A percentile compares a stretch with the other conserved stretches of the same genome.
phyloP scores from a whole-genome alignment of 257 asterid genomes.

The Jacaranda copaia region DNA sequence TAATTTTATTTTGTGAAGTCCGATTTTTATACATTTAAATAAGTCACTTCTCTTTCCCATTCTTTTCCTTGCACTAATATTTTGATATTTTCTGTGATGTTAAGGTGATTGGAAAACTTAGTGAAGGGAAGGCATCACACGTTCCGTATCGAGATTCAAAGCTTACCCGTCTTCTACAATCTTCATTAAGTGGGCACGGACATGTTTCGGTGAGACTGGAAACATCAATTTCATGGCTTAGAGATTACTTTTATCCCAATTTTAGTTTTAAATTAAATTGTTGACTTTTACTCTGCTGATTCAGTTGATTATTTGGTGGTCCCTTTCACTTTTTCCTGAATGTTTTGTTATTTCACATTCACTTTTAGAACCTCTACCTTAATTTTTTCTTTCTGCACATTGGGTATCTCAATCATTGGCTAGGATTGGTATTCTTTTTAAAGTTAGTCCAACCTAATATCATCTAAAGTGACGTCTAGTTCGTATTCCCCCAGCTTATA shows the following conservation, averaged over 20 bases:
- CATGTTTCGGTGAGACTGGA: conserved; percentile 89
- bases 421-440: conserved; percentile 8
- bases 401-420: conserved; percentile 17
- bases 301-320: conserved; percentile 26
- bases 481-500: conserved; percentile 69
- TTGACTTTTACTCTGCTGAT: conserved; percentile 26
- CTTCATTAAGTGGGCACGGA: conserved; percentile 98
- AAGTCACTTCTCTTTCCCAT: conserved; percentile 22
- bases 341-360: conserved; percentile 22
- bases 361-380: conserved; percentile 9
- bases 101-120: conserved; percentile 97
- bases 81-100: conserved; percentile 33
- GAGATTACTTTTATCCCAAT: conserved; percentile 6
- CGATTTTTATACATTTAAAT: conserved; percentile 14
- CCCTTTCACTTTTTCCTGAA: neutral
- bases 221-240: neutral
- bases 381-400: conserved; percentile 32
- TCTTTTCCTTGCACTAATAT: conserved; percentile 30
- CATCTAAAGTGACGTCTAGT: conserved; percentile 30
- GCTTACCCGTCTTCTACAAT: conserved; percentile 94
- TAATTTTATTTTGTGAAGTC: conserved; percentile 8
- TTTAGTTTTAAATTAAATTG: neutral
- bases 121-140: conserved; percentile 97
- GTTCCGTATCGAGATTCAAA: conserved; percentile 99
- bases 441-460: conserved; percentile 14